phyloP scores from a whole-genome alignment of 768 basidiomycete species.

The Suillus subaureus region DNA sequence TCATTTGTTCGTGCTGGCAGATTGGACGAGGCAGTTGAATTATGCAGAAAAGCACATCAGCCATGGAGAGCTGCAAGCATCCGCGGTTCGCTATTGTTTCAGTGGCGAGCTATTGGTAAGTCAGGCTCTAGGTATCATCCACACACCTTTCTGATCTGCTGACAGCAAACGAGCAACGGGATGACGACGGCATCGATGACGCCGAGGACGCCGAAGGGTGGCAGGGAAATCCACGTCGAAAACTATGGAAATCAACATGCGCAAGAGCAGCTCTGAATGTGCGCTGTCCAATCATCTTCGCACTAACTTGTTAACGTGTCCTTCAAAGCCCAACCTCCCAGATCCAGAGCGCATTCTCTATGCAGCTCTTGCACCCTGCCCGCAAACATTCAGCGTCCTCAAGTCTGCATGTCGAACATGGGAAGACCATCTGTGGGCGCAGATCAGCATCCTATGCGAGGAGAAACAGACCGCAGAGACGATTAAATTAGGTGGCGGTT shows the following conservation, averaged over 20 bases:
- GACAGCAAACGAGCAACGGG: conserved; percentile 50
- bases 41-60: conserved; percentile 81
- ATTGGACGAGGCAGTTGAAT: conserved; percentile 79
- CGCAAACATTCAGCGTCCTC: conserved; percentile 63
- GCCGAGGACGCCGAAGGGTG: conserved; percentile 49
- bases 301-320: neutral
- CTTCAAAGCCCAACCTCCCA: conserved; percentile 54
- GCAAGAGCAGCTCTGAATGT: conserved; percentile 70
- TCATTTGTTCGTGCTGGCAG: conserved; percentile 83
- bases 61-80: conserved; percentile 93
- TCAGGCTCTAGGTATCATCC: conserved; percentile 10
- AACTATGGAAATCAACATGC: conserved; percentile 89
- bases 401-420: conserved; percentile 82
- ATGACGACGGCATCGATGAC: conserved; percentile 48
- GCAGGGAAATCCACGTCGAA: conserved; percentile 77
- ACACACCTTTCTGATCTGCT: conserved; percentile 35
- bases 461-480: conserved; percentile 77
- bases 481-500: conserved; percentile 62
- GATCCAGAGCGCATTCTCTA: conserved; percentile 84
- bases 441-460: conserved; percentile 79
- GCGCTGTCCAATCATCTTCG: conserved; percentile 17
- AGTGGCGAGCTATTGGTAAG: conserved; percentile 73
- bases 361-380: conserved; percentile 79
- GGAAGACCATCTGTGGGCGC: conserved; percentile 97
- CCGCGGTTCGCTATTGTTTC: conserved; percentile 78